Evolutionary conservation across 305 asterid genomes (phyloP).

Genomic region (Coffea humblotiana): DNA sequence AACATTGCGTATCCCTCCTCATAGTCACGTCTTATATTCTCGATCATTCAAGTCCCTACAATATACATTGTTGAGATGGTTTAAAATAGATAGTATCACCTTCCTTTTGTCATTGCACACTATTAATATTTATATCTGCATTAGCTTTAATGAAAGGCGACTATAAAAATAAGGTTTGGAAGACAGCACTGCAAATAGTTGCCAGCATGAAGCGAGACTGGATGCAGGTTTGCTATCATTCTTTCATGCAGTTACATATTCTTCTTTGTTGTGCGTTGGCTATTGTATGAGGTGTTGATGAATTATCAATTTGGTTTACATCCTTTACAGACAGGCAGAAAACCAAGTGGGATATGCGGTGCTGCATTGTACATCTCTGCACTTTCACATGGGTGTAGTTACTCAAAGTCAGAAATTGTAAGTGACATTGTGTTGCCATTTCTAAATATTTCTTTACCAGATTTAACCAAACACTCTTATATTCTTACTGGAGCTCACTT

Average conservation of each 20-base stretch:
- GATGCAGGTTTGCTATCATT: constrained; percentile 66
- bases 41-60: neutral
- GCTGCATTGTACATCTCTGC: constrained; percentile 89
- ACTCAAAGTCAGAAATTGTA: constrained; percentile 66
- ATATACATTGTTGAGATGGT: neutral
- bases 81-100: neutral
- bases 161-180: constrained; percentile 29
- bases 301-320: constrained; percentile 4
- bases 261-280: neutral
- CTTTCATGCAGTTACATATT: constrained; percentile 12
- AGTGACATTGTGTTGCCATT: constrained; percentile 23
- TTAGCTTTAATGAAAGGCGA: constrained; percentile 56
- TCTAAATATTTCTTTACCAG: neutral
- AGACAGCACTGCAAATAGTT: constrained; percentile 69
- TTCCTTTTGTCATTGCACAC: neutral
- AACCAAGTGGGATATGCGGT: constrained; percentile 93
- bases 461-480: neutral
- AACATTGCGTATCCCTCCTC: neutral
- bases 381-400: constrained; percentile 63
- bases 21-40: neutral
- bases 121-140: neutral
- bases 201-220: constrained; percentile 97
- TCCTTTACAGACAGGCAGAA: constrained; percentile 78
- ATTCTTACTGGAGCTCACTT: neutral
- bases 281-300: neutral